phyloP scores from a whole-genome alignment of 2,329 filamentous ascomycete genomes.

The Aspergillus calidoustus region DNA sequence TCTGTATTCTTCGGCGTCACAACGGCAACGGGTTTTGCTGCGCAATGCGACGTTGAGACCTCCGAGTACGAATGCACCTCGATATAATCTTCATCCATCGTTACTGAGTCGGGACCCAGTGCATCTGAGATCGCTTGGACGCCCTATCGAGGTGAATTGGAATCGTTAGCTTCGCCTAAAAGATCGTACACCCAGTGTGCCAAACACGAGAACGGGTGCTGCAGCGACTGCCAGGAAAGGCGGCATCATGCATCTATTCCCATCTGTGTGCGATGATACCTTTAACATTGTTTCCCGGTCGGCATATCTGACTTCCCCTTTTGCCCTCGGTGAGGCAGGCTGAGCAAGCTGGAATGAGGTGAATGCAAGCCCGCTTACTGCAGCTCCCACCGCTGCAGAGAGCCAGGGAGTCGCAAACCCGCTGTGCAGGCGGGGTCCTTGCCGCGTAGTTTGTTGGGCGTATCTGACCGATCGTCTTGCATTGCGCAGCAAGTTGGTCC shows the following conservation, averaged over 20 bases:
- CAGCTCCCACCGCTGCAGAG: conserved; percentile 1
- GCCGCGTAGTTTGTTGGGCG: background rate
- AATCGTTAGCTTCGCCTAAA: background rate
- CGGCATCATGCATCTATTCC: no score
- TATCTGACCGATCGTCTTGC: background rate
- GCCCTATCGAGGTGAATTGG: background rate
- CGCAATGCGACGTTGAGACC: conserved; percentile 70
- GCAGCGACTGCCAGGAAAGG: no score
- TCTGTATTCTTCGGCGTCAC: conserved; percentile 67
- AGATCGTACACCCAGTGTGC: no score
- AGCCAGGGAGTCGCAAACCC: background rate
- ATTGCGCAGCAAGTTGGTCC: background rate
- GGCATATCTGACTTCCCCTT: background rate
- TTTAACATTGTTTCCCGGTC: conserved; percentile 12
- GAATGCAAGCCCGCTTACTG: background rate
- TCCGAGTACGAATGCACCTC: conserved; percentile 70
- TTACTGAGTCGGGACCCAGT: conserved; percentile 64
- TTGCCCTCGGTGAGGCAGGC: background rate
- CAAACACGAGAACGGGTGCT: no score
- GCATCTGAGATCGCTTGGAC: background rate
- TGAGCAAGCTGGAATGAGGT: background rate
- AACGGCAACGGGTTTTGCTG: conserved; percentile 65
- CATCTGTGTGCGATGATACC: background rate
- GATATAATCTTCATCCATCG: conserved; percentile 66
- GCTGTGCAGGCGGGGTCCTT: background rate